Evolutionary conservation across 257 asterid species (phyloP).

Genomic region (Forsythia suspensa): DNA sequence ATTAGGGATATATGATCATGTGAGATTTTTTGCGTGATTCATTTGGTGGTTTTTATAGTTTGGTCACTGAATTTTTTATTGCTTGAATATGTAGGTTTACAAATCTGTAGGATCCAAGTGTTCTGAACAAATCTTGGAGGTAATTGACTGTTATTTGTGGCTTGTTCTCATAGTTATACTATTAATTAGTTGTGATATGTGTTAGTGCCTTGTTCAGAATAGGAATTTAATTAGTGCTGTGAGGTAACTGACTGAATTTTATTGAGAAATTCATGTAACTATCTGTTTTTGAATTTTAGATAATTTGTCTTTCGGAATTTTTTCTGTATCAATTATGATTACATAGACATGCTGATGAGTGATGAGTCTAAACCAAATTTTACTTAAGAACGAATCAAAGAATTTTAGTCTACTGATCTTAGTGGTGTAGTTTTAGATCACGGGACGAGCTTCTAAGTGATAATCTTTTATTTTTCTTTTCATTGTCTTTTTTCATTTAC

Average conservation of each 20-base stretch:
- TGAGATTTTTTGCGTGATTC: not conserved
- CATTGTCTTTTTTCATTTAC: not conserved
- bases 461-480: slow-evolving; percentile 1
- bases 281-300: not conserved
- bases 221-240: not conserved
- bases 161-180: not conserved
- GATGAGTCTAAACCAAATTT: not conserved
- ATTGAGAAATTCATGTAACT: not conserved
- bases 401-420: not conserved
- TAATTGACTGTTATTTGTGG: slow-evolving; percentile 20
- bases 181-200: not conserved
- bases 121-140: slow-evolving; percentile 75
- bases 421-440: not conserved
- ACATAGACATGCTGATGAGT: not conserved
- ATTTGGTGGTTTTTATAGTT: not conserved
- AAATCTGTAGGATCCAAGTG: slow-evolving; percentile 67
- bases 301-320: not conserved
- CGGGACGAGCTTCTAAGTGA: not conserved
- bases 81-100: slow-evolving; percentile 57
- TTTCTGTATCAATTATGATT: not conserved
- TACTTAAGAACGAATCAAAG: not conserved
- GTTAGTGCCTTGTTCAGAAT: not conserved
- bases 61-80: not conserved
- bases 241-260: not conserved
- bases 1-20: not conserved